Evolutionary conservation across 2,329 filamentous ascomycete species (phyloP).

Genomic region (Sporothrix pseudoabietina): DNA sequence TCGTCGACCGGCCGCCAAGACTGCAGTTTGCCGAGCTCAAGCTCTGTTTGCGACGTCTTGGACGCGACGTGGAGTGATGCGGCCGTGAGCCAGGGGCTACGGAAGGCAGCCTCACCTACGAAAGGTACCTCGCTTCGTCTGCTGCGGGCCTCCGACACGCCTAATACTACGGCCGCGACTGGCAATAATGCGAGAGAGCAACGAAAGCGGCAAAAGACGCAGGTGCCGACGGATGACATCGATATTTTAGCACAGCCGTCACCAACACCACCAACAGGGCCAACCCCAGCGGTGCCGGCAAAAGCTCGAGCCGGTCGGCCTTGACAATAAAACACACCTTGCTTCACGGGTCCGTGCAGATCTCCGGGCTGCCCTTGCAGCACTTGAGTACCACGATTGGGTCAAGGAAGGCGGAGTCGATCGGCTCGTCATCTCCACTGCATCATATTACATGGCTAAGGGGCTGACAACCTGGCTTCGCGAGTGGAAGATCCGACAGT

Average conservation of each 20-base stretch:
- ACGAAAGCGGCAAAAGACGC: conserved; percentile 11
- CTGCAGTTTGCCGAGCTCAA: not conserved
- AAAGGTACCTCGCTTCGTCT: not conserved
- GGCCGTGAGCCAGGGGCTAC: not conserved
- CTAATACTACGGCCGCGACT: too few relatives aligned
- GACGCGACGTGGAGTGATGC: conserved; percentile 18
- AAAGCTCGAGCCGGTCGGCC: conserved; percentile 7
- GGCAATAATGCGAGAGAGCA: not conserved
- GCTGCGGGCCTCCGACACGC: not conserved
- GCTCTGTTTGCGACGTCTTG: conserved; percentile 4
- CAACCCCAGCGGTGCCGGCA: not conserved
- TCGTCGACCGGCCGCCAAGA: not conserved
- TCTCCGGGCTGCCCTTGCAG: not conserved
- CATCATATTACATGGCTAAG: conserved; percentile 4
- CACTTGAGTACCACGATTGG: not conserved
- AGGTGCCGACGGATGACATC: not conserved
- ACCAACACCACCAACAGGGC: not conserved
- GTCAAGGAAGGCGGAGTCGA: conserved; percentile 6
- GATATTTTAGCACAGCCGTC: not conserved
- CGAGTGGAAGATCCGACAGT: conserved; percentile 8
- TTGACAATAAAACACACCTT: not conserved
- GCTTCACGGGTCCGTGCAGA: not conserved
- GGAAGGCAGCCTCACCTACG: not conserved
- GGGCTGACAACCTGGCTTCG: conserved; percentile 14
- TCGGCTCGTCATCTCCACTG: conserved; percentile 9